Evolutionary conservation across 352 stramenopile species (phyloP).

Genomic region (Globisporangium iwayamae): DNA sequence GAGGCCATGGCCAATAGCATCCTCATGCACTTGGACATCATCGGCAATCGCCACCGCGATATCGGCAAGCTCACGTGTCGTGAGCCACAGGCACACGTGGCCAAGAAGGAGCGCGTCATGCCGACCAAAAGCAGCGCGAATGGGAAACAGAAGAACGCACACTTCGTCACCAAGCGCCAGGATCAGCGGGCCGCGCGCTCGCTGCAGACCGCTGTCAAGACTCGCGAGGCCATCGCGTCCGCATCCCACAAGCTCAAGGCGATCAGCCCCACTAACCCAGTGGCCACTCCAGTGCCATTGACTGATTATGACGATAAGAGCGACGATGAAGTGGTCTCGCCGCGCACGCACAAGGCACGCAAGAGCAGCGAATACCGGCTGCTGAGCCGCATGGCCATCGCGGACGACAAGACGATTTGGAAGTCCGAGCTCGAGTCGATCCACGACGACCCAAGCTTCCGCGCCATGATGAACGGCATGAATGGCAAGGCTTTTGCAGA

Average conservation of each 20-base stretch:
- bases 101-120: slow-evolving; percentile 38
- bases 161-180: slow-evolving; percentile 34
- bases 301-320: background rate
- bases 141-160: slow-evolving; percentile 36
- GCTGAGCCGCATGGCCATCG: slow-evolving; percentile 49
- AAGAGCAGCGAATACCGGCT: slow-evolving; percentile 57
- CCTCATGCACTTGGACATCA: slow-evolving; percentile 53
- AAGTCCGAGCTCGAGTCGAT: slow-evolving; percentile 46
- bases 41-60: slow-evolving; percentile 64
- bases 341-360: slow-evolving; percentile 23
- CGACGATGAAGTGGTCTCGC: slow-evolving; percentile 18
- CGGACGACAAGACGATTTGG: slow-evolving; percentile 48
- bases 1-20: slow-evolving; percentile 48
- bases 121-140: slow-evolving; percentile 18
- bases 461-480: slow-evolving; percentile 3
- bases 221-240: slow-evolving; percentile 42
- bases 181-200: slow-evolving; percentile 54
- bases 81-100: slow-evolving; percentile 35
- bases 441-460: slow-evolving; percentile 34
- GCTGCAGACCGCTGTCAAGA: slow-evolving; percentile 35
- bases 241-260: slow-evolving; percentile 28
- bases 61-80: slow-evolving; percentile 54
- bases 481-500: background rate
- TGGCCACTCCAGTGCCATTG: background rate
- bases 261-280: background rate